phyloP scores from a whole-genome alignment of 2,329 filamentous ascomycete genomes.

The Stenocarpella maydis region DNA sequence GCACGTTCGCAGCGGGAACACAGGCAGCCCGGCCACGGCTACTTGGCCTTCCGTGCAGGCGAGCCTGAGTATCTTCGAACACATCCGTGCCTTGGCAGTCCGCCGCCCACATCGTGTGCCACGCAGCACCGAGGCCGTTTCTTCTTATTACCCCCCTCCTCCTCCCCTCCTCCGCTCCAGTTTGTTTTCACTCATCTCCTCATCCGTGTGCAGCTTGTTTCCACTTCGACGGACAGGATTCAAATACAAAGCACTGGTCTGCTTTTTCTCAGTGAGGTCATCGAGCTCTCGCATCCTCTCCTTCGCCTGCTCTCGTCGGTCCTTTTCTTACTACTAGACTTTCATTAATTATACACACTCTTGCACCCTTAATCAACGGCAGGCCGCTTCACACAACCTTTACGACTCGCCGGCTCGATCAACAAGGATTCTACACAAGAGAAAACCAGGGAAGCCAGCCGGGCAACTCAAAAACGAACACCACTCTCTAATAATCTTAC shows the following conservation, averaged over 20 bases:
- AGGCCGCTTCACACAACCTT: slow-evolving; percentile 49
- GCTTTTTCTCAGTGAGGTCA: slow-evolving; percentile 54
- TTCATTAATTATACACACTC: slow-evolving; percentile 42
- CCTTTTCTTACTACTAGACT: slow-evolving; percentile 38
- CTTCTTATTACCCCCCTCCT: slow-evolving; percentile 34
- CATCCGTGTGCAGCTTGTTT: slow-evolving; percentile 39
- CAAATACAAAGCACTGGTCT: slow-evolving; percentile 59
- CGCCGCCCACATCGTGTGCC: not conserved
- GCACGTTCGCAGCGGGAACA: slow-evolving; percentile 22
- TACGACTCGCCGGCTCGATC: slow-evolving; percentile 37
- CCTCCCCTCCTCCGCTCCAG: slow-evolving; percentile 28
- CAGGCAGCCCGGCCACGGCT: slow-evolving; percentile 30
- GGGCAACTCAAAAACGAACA: too few species aligned
- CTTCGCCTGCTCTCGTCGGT: slow-evolving; percentile 33
- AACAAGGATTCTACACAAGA: slow-evolving; percentile 36
- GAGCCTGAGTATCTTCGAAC: slow-evolving; percentile 13
- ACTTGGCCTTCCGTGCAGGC: slow-evolving; percentile 31
- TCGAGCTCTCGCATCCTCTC: slow-evolving; percentile 46
- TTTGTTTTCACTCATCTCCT: slow-evolving; percentile 31
- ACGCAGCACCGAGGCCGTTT: slow-evolving; percentile 29
- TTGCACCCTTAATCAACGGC: slow-evolving; percentile 44
- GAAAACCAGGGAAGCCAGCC: slow-evolving; percentile 32
- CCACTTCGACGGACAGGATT: slow-evolving; percentile 41
- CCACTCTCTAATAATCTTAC: slow-evolving; percentile 40
- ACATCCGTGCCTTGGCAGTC: slow-evolving; percentile 32